Evolutionary conservation across 202 grass and related monocot species (phyloP).

Genomic region (Schoenoplectus triqueter): DNA sequence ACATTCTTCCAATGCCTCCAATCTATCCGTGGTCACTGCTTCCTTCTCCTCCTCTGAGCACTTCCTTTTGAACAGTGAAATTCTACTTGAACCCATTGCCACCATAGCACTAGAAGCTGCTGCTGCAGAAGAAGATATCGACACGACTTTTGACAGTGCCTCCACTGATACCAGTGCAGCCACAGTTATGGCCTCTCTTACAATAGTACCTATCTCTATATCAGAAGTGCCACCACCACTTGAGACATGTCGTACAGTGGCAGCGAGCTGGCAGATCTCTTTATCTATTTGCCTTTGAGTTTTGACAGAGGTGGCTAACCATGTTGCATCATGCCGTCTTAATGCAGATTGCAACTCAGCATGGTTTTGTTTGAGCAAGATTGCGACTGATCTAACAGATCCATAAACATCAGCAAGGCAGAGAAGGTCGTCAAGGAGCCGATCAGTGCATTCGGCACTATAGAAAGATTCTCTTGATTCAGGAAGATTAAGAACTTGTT

Average conservation of each 20-base stretch:
- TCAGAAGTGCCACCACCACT: not conserved
- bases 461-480: conserved; percentile 42
- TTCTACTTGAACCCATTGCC: not conserved
- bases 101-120: conserved; percentile 33
- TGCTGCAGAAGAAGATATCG: conserved; percentile 40
- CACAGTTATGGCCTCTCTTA: conserved; percentile 39
- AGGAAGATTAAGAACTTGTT: conserved; percentile 55
- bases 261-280: conserved; percentile 55
- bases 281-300: conserved; percentile 48
- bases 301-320: conserved; percentile 42
- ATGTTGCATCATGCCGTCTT: conserved; percentile 41
- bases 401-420: conserved; percentile 64
- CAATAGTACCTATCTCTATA: conserved; percentile 8
- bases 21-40: conserved; percentile 34
- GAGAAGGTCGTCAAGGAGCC: conserved; percentile 59
- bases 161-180: conserved; percentile 43
- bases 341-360: conserved; percentile 42
- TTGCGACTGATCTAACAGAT: conserved; percentile 43
- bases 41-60: conserved; percentile 41
- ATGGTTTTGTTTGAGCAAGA: conserved; percentile 49
- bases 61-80: conserved; percentile 41
- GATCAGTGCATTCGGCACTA: conserved; percentile 29
- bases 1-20: conserved; percentile 54
- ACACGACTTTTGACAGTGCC: conserved; percentile 51
- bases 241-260: conserved; percentile 37